Percentiles rank a stretch among this genome's conserved stretches.
These are phyloP conservation scores for Cladosporium sp. DNA, from an alignment of 2,329 filamentous ascomycete species.

Conservation along the genomic window DNA sequence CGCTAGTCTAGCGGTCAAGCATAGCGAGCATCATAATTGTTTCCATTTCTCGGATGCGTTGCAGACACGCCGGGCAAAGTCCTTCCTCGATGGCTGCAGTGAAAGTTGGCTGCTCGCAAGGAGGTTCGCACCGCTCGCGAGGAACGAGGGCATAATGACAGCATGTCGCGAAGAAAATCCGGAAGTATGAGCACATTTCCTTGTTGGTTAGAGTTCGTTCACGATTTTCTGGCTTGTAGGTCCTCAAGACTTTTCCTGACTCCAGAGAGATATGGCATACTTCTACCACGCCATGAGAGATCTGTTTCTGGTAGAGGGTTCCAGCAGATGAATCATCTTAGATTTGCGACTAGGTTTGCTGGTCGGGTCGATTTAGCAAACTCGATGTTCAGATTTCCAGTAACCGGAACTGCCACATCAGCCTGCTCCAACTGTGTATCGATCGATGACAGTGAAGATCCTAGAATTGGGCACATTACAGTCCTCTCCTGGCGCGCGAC, in stretches of 20 bases:
- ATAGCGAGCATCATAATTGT: background rate
- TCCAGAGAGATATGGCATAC: background rate
- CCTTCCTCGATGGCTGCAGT: background rate
- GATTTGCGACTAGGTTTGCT: background rate
- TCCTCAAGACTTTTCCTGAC: background rate
- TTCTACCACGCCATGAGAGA: background rate
- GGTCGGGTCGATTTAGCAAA: background rate
- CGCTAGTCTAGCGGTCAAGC: background rate
- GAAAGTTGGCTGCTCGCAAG: background rate
- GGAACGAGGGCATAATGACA: background rate
- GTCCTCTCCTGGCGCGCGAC: constrained; percentile 37
- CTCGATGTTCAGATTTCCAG: background rate
- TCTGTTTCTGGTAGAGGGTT: background rate
- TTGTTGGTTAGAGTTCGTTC: background rate
- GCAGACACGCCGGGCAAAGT: background rate
- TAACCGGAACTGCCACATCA: background rate
- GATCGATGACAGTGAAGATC: constrained; percentile 49
- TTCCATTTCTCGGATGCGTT: background rate
- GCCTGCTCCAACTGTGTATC: constrained; percentile 33
- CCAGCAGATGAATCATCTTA: background rate
- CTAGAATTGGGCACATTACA: constrained; percentile 47
- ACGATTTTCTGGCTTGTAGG: background rate
- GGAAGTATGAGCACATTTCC: background rate
- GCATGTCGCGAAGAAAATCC: background rate
- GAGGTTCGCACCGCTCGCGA: background rate